phyloP scores from a whole-genome alignment of 352 stramenopile genomes.

The Pythium phragmitis region DNA sequence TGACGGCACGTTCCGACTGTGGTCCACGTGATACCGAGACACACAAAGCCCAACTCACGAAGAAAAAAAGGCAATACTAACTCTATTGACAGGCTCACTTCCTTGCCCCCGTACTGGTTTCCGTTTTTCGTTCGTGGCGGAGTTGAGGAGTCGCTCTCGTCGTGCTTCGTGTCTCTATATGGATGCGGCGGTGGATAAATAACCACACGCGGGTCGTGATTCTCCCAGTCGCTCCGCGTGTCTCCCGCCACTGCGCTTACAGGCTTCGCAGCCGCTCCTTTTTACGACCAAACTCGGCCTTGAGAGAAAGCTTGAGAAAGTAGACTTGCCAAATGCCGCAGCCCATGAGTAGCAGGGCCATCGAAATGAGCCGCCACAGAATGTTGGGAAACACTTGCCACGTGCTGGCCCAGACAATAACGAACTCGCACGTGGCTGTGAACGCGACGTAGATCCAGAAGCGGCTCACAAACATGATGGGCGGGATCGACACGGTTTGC shows the following conservation, averaged over 20 bases:
- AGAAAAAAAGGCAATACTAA: conserved; percentile 1
- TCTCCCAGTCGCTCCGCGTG: neutral
- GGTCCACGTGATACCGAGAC: conserved; percentile 39
- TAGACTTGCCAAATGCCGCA: conserved; percentile 64
- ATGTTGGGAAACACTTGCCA: conserved; percentile 79
- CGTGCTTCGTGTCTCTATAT: neutral
- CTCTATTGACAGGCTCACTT: conserved; percentile 5
- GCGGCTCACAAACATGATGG: conserved; percentile 60
- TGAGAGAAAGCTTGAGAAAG: conserved; percentile 67
- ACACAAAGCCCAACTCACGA: neutral
- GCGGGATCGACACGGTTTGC: conserved; percentile 57
- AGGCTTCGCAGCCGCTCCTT: conserved; percentile 78
- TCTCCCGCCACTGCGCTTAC: conserved; percentile 23
- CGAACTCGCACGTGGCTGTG: conserved; percentile 49
- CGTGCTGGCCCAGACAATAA: conserved; percentile 78
- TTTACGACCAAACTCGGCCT: conserved; percentile 73
- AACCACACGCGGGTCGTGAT: neutral
- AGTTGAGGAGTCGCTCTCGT: neutral
- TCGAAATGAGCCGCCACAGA: conserved; percentile 64
- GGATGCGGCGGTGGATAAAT: conserved; percentile 10
- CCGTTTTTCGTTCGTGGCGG: too few relatives aligned
- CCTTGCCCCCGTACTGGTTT: too few relatives aligned
- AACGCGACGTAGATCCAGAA: conserved; percentile 73
- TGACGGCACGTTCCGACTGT: conserved; percentile 93
- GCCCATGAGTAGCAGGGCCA: conserved; percentile 50